A percentile compares a stretch with the other conserved stretches of the same genome.
phyloP scores from a whole-genome alignment of 2,329 filamentous ascomycete genomes.

The Cladophialophora bantiana region DNA sequence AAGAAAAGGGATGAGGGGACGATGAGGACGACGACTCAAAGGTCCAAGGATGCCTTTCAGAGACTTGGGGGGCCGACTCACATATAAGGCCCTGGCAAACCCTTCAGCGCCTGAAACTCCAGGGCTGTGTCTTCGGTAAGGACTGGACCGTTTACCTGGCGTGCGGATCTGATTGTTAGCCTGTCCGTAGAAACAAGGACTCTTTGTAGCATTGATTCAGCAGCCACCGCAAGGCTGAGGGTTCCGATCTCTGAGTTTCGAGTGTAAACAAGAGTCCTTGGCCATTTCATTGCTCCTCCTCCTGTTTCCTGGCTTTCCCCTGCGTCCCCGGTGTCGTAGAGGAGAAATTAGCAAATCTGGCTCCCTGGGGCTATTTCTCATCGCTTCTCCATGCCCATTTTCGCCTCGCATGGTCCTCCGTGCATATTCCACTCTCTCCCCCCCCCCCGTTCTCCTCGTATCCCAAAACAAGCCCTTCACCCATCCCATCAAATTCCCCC shows the following conservation, averaged over 20 bases:
- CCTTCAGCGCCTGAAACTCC: conserved; percentile 87
- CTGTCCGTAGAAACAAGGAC: background rate
- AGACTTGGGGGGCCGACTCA: conserved; percentile 54
- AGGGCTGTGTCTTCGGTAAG: conserved; percentile 95
- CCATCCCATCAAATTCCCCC: background rate
- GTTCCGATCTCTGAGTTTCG: background rate
- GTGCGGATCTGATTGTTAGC: background rate
- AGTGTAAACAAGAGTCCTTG: background rate
- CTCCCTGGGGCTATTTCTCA: background rate
- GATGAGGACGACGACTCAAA: background rate
- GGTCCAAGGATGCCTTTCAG: background rate
- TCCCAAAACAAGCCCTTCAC: background rate
- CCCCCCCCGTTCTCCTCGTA: background rate
- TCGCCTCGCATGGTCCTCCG: conserved; percentile 7
- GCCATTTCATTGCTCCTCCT: background rate
- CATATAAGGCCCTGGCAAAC: conserved; percentile 97
- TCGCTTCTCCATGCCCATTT: background rate
- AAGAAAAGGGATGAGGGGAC: background rate
- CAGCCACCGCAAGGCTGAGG: background rate
- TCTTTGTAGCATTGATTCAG: background rate
- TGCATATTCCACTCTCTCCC: background rate
- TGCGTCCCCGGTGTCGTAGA: background rate
- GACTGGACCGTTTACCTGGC: conserved; percentile 80
- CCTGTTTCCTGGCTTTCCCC: background rate
- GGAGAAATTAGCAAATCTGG: background rate